Evolutionary conservation across 2,329 filamentous ascomycete genomes (phyloP).

Genomic region (Bipolaris cookei): DNA sequence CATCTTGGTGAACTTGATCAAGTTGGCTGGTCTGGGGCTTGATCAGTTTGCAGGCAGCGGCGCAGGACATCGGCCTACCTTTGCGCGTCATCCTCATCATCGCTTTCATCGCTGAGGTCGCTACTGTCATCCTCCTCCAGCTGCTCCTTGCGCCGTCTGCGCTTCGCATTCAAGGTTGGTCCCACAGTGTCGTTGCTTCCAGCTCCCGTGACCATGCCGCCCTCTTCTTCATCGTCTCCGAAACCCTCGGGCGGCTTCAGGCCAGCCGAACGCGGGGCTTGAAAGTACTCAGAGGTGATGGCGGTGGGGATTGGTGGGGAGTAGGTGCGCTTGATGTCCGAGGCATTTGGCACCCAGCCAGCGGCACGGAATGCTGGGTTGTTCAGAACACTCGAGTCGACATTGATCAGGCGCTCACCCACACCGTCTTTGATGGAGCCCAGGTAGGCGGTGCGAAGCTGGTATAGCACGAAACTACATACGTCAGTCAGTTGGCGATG

Average conservation of each 20-base stretch:
- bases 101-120: conserved; percentile 82
- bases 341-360: conserved; percentile 76
- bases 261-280: conserved; percentile 67
- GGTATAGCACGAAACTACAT: conserved; percentile 77
- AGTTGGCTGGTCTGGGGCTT: conserved; percentile 70
- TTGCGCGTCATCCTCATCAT: conserved; percentile 70
- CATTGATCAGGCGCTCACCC: conserved; percentile 80
- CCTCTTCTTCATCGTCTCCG: conserved; percentile 74
- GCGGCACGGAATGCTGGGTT: conserved; percentile 82
- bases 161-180: conserved; percentile 67
- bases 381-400: conserved; percentile 80
- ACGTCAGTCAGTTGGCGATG: conserved; percentile 26
- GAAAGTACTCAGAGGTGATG: conserved; percentile 83
- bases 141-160: conserved; percentile 73
- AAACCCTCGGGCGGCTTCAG: conserved; percentile 61
- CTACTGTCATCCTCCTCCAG: conserved; percentile 87
- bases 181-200: conserved; percentile 71
- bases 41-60: conserved; percentile 5
- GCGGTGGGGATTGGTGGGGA: conserved; percentile 86
- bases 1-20: conserved; percentile 97
- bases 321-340: conserved; percentile 81
- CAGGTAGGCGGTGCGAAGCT: conserved; percentile 80
- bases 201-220: conserved; percentile 71
- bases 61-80: conserved; percentile 25
- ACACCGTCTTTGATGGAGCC: conserved; percentile 82